These are phyloP conservation scores for Solanum medicagineum DNA, from an alignment of 257 asterid genomes.

Conservation along the genomic window DNA sequence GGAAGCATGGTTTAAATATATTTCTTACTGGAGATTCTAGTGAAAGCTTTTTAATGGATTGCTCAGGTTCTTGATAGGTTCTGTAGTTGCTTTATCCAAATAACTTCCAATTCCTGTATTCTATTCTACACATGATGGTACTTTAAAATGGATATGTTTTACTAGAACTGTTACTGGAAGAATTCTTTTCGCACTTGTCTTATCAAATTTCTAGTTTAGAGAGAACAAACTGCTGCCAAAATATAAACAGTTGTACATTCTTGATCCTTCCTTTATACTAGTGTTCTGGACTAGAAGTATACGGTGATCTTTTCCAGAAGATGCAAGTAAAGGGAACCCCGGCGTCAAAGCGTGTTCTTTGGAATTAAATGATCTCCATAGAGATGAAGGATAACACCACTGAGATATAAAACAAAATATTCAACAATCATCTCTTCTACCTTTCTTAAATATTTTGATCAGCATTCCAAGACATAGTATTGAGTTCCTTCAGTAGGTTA, in stretches of 20 bases:
- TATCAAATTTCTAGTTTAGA: not conserved
- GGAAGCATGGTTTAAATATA: not conserved
- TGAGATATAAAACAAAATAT: not conserved
- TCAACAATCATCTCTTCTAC: not conserved
- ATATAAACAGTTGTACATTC: not conserved
- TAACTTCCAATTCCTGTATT: not conserved
- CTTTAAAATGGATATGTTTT: not conserved
- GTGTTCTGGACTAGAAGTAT: not conserved
- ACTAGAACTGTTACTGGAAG: not conserved
- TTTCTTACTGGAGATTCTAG: not conserved
- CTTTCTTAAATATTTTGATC: not conserved
- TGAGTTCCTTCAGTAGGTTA: not conserved
- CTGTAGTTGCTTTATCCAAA: not conserved
- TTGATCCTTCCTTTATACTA: not conserved
- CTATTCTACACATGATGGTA: not conserved
- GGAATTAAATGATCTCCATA: not conserved
- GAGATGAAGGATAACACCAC: not conserved
- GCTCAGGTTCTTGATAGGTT: not conserved
- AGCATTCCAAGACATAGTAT: not conserved
- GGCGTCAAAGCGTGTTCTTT: not conserved
- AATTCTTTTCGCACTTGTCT: not conserved
- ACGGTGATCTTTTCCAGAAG: not conserved
- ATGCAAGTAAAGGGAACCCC: not conserved
- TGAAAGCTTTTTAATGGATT: not conserved
- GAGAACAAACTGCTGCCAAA: not conserved